Evolutionary conservation across 164 flowering plant species (phyloP), one percentile per base, ranked within the genome.

Genomic region (Dillenia turbinata): DNA sequence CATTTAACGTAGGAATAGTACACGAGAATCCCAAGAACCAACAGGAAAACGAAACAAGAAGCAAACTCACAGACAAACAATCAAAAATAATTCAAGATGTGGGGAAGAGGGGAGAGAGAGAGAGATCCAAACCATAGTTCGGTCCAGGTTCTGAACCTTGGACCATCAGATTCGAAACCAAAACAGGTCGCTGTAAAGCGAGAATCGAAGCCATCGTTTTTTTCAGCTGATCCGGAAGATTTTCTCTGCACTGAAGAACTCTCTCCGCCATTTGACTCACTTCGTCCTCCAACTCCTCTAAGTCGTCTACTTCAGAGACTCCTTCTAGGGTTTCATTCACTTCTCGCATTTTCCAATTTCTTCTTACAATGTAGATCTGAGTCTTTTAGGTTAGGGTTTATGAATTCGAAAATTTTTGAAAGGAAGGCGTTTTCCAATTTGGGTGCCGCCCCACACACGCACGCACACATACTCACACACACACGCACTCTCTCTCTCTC

Each of bases 211-310:
- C 56, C 12, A 80, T 51, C 13, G 79, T 62, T 49, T 60, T 50
- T 71, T 66, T 78, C 52, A 87, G 69, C 64, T 74, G 77, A 65
- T 68, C 78, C n/a, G 83, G 85, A 0, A 87, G 67, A 0, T 75
- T 69, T 2, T 69, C 44, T 67, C 89, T 62, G 74, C 79, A 81
- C 14, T 75, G 65, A n/a, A 72, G 62, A 59, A 87, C 69, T 66
- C 60, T 76, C 54, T 75, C 19, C 4, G 82, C 85, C 84, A 85
- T 78, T 57, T 71, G 50, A 57, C 74, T 63, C 61, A 83, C 69
- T 47, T 80, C 78, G 8, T 60, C 52, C 67, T 83, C 74, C 56
- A 84, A 60, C 56, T 74, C 60, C 71, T 71, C 73, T 49, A 74
- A 47, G 44, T 77, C 79, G 49, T 70, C 65, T 13, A 73, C 77